phyloP scores from a whole-genome alignment of 2,329 filamentous ascomycete species.

The Penicillium polonicum region DNA sequence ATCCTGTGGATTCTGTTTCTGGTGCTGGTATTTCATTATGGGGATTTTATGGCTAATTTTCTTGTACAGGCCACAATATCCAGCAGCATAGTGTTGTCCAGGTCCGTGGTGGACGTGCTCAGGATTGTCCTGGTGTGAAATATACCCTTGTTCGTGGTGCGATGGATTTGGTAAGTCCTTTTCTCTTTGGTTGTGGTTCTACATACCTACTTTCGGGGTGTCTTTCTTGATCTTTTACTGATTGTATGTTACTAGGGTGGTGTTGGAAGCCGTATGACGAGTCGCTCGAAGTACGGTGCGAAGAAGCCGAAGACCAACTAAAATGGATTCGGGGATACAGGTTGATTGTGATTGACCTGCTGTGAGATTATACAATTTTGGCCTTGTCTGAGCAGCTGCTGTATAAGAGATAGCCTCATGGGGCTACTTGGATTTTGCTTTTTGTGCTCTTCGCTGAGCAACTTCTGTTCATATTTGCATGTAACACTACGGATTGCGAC shows the following conservation, averaged over 20 bases:
- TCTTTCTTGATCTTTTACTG: constrained; percentile 18
- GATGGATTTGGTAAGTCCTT: constrained; percentile 76
- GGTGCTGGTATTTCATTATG: background rate
- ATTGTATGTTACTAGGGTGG: constrained; percentile 64
- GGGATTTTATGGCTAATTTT: constrained; percentile 4
- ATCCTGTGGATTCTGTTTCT: background rate
- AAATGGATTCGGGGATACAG: constrained; percentile 1
- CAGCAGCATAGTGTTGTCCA: constrained; percentile 98
- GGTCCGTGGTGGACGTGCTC: constrained; percentile 85
- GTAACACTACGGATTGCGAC: constrained; percentile 11
- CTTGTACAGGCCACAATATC: constrained; percentile 75
- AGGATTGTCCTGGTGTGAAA: constrained; percentile 98
- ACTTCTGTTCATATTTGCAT: constrained; percentile 10
- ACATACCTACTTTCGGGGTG: background rate
- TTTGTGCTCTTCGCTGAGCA: constrained; percentile 3
- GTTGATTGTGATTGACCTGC: background rate
- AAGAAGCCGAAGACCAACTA: constrained; percentile 92
- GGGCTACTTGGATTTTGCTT: background rate
- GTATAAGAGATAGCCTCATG: background rate
- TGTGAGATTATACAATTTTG: constrained; percentile 9
- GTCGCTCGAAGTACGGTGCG: constrained; percentile 93
- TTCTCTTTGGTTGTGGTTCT: background rate
- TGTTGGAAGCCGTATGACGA: constrained; percentile 78
- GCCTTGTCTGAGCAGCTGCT: background rate
- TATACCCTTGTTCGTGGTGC: constrained; percentile 92